A percentile compares a stretch with the other conserved stretches of the same genome.
phyloP scores from a whole-genome alignment of 2,329 filamentous ascomycete species.

The Sordariomycetes sp. region DNA sequence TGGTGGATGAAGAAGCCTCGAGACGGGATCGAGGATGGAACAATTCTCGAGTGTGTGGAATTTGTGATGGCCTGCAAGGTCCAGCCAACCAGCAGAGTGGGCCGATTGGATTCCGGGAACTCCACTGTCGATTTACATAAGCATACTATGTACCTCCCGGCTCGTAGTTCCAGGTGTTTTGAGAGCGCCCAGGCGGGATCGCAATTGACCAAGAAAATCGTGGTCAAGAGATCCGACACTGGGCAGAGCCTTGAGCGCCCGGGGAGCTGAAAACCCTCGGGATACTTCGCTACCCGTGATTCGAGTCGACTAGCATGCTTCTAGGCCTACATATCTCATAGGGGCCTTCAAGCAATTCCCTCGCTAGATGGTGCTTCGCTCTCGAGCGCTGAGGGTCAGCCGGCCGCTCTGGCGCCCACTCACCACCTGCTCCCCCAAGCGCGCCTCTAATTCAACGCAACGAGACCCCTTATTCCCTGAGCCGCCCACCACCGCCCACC shows the following conservation, averaged over 20 bases:
- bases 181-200: no score
- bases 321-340: not conserved
- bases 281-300: no score
- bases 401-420: not conserved
- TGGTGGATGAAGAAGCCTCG: not conserved
- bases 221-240: no score
- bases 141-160: no score
- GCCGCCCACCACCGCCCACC: constrained; percentile 30
- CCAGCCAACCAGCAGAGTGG: not conserved
- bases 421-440: not conserved
- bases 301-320: not conserved
- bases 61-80: not conserved
- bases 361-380: not conserved
- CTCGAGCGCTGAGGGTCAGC: not conserved
- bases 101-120: no score
- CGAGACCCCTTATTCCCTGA: not conserved
- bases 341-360: not conserved
- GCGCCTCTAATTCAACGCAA: not conserved
- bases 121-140: no score
- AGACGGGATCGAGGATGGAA: not conserved
- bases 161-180: no score
- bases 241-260: no score
- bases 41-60: not conserved
- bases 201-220: no score
- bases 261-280: no score